Evolutionary conservation across 2,329 filamentous ascomycete species (phyloP), one percentile per base, ranked within the genome.

Genomic region (Ophiostoma angusticollis): DNA sequence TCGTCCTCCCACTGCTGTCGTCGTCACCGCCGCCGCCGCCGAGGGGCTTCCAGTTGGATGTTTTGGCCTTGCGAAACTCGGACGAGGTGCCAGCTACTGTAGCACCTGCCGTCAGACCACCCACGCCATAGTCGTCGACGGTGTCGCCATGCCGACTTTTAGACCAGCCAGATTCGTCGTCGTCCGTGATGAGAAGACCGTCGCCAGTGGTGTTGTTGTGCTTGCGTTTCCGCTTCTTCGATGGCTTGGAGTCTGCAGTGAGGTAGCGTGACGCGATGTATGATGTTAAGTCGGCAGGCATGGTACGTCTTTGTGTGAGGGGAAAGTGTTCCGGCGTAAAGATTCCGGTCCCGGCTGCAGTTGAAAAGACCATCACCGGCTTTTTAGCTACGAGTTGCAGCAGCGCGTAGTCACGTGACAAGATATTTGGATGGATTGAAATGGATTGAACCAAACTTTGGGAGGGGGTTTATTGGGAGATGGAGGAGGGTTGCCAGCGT

Each of bases 181-280:
- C 76, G 57, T 80, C 76, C 42, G 70, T 71, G 43, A 80, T 78
- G 36, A 78, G 64, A 21, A 81, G 68, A 33, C 75, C 73, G 27
- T 37, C 40, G 33, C 19, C 42, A 36, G 57, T 45, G 37, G 58
- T 52, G 21, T 54, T 52, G 22, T 53, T 52, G 41, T 68, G 59
- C 56, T 78, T 79, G 52, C 72, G 68, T 60, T 80, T 80, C 45
- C 72, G 68, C 54, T 79, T 80, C 54, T 79, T 79, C 35, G 62
- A 51, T 14, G 71, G 67, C 46, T 72, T 74, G 6, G 65, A 59
- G 45, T 75, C 69, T 29, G 78, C 76, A 2, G 71, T 83, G 35
- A 98, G 78, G 58, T 98, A 98, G 58, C 86, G 91, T 46, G 84
- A 80, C 27, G 89, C 87, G 25, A 98, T 74, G 54, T 96, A 98